These are phyloP conservation scores for Verticillium zaregamsianum DNA, from an alignment of 2,329 filamentous ascomycete genomes.

Conservation along the genomic window DNA sequence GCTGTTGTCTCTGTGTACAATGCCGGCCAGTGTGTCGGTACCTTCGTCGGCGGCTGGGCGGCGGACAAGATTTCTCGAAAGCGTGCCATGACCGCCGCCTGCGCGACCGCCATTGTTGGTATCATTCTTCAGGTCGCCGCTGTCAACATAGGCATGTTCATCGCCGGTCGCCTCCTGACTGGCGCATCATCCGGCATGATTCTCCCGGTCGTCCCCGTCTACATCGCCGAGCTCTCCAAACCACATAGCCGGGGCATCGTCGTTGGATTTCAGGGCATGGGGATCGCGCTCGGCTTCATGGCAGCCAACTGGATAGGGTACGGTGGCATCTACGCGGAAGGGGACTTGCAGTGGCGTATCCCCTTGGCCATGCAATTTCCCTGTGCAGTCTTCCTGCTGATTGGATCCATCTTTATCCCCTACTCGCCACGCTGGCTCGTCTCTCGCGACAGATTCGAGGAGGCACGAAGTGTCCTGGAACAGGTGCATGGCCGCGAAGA, in stretches of 20 bases:
- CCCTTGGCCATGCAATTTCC: constrained; percentile 52
- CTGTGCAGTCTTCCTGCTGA: constrained; percentile 50
- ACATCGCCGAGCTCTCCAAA: constrained; percentile 49
- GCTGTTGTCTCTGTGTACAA: constrained; percentile 54
- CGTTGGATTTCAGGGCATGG: constrained; percentile 48
- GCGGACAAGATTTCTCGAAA: constrained; percentile 50
- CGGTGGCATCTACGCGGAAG: constrained; percentile 50
- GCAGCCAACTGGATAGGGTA: constrained; percentile 54
- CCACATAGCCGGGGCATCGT: constrained; percentile 46
- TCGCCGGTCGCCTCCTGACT: constrained; percentile 42
- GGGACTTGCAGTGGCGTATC: constrained; percentile 48
- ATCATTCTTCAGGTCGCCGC: constrained; percentile 49
- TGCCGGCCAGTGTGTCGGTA: constrained; percentile 53
- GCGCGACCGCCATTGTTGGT: constrained; percentile 50
- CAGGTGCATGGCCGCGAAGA: background rate
- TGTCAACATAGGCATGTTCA: constrained; percentile 50
- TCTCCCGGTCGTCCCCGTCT: constrained; percentile 49
- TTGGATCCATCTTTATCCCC: constrained; percentile 25
- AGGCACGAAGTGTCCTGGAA: too few relatives aligned
- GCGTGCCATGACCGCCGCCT: constrained; percentile 50
- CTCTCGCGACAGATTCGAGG: background rate
- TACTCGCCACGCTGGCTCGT: constrained; percentile 14
- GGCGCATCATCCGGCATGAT: constrained; percentile 40
- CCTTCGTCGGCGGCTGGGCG: constrained; percentile 46
- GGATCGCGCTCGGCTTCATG: constrained; percentile 53